These are phyloP conservation scores for Juglanconis oblonga DNA, from an alignment of 2,329 filamentous ascomycete species.

Conservation along the genomic window DNA sequence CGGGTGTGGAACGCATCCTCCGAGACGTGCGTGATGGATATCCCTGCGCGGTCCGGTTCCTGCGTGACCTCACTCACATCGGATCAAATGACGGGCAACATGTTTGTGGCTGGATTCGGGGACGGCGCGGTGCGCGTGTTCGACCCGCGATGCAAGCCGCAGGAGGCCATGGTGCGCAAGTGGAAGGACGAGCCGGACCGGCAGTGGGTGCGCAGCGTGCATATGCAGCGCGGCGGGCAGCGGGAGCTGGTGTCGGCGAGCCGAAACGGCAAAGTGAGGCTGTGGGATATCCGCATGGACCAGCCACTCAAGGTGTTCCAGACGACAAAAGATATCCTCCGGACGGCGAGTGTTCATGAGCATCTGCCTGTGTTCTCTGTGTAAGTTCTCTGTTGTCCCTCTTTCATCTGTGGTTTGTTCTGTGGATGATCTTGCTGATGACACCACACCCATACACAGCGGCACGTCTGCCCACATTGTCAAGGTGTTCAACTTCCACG, in stretches of 20 bases:
- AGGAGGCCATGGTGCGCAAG: constrained; percentile 90
- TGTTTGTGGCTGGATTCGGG: constrained; percentile 94
- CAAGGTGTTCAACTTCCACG: constrained; percentile 88
- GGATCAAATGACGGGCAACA: constrained; percentile 94
- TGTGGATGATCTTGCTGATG: not conserved
- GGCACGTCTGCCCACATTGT: constrained; percentile 86
- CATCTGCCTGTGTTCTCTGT: constrained; percentile 94
- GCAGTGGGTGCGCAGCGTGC: constrained; percentile 93
- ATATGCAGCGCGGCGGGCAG: constrained; percentile 93
- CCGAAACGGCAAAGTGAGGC: constrained; percentile 85
- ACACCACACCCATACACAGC: constrained; percentile 45
- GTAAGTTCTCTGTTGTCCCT: constrained; percentile 52
- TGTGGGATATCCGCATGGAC: constrained; percentile 95
- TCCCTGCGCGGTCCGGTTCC: constrained; percentile 88
- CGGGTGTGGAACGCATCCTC: constrained; percentile 93
- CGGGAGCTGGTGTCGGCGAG: constrained; percentile 88
- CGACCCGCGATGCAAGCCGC: constrained; percentile 78
- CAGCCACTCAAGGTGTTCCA: constrained; percentile 69
- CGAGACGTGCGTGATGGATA: constrained; percentile 90
- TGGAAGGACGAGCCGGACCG: constrained; percentile 87
- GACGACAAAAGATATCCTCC: constrained; percentile 72
- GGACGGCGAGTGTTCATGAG: constrained; percentile 89
- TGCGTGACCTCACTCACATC: constrained; percentile 95
- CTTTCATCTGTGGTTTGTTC: not conserved
- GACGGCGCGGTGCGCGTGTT: constrained; percentile 94